Conservation (phyloP, 192 early-diverging fungal genomes). For the Backusella tarrabulga region DNA sequence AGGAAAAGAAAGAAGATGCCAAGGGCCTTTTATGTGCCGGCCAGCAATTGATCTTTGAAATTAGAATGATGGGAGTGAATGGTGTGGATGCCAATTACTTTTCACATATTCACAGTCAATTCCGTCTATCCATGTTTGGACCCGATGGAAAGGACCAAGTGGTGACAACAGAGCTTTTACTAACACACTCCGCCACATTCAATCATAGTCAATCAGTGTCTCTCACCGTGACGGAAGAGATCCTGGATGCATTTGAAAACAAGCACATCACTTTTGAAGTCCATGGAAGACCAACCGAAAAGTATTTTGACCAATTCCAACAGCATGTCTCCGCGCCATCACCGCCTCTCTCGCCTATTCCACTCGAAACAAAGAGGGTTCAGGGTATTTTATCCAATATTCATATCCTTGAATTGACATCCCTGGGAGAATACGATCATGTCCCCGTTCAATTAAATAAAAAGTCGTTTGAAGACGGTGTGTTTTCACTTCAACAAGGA, state of each 20-base stretch:
- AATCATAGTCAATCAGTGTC: constrained; percentile 52
- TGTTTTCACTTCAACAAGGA: constrained; percentile 72
- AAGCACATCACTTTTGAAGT: constrained; percentile 48
- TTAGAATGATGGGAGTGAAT: constrained; percentile 53
- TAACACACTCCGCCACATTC: constrained; percentile 45
- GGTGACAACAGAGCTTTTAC: constrained; percentile 54
- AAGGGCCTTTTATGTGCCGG: constrained; percentile 42
- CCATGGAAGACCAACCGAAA: constrained; percentile 39
- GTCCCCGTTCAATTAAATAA: constrained; percentile 47
- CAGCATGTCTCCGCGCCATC: no score
- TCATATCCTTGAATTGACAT: constrained; percentile 63
- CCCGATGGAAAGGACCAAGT: constrained; percentile 37
- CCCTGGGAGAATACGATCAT: constrained; percentile 61
- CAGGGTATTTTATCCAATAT: constrained; percentile 68
- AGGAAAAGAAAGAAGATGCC: background rate
- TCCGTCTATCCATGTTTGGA: constrained; percentile 62
- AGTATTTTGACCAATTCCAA: constrained; percentile 25
- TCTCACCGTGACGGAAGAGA: constrained; percentile 30
- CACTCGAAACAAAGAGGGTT: background rate
- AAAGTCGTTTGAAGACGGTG: constrained; percentile 22
- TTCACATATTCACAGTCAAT: constrained; percentile 70
- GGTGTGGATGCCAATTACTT: constrained; percentile 58
- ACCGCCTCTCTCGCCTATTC: background rate
- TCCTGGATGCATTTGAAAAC: constrained; percentile 20
- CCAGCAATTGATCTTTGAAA: constrained; percentile 58